These are phyloP conservation scores for Apiotrichum porosum DNA, from an alignment of 1,284 basidiomycete species.

Conservation along the genomic window DNA sequence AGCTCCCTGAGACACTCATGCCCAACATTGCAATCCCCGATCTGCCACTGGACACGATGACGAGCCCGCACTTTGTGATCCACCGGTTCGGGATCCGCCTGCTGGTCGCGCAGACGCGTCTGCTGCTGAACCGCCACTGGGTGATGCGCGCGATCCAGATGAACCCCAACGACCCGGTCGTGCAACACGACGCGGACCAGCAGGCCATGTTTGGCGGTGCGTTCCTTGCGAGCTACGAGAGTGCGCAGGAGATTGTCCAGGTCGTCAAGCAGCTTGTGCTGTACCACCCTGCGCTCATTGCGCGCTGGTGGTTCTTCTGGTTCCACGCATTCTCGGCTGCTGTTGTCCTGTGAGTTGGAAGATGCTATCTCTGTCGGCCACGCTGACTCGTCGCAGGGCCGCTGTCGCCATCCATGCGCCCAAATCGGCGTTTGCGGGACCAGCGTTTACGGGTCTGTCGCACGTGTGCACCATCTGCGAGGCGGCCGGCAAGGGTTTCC, in stretches of 20 bases:
- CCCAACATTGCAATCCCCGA: slow-evolving; percentile 33
- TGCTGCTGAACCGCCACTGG: slow-evolving; percentile 43
- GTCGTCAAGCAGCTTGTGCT: slow-evolving; percentile 44
- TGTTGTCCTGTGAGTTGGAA: slow-evolving; percentile 39
- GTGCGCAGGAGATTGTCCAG: slow-evolving; percentile 44
- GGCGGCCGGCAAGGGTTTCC: slow-evolving; percentile 37
- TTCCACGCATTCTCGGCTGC: slow-evolving; percentile 46
- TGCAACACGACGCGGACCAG: slow-evolving; percentile 32
- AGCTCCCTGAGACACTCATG: slow-evolving; percentile 34
- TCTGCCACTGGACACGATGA: slow-evolving; percentile 34
- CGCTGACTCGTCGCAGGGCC: slow-evolving; percentile 12
- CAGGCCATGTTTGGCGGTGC: slow-evolving; percentile 29
- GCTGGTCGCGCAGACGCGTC: slow-evolving; percentile 39
- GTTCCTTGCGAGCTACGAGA: slow-evolving; percentile 43
- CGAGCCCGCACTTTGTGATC: slow-evolving; percentile 43
- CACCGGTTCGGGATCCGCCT: slow-evolving; percentile 45
- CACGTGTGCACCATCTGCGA: slow-evolving; percentile 41
- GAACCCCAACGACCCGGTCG: slow-evolving; percentile 33
- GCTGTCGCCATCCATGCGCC: slow-evolving; percentile 44
- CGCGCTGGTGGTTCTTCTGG: slow-evolving; percentile 48
- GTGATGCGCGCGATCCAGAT: slow-evolving; percentile 42
- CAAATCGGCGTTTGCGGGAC: slow-evolving; percentile 37
- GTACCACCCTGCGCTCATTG: slow-evolving; percentile 44
- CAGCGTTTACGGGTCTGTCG: slow-evolving; percentile 37
- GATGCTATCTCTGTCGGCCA: too few relatives aligned